Base-by-base conservation (phyloP, 2,329 filamentous ascomycete genomes). In the Aquanectria penicillioides region DNA sequence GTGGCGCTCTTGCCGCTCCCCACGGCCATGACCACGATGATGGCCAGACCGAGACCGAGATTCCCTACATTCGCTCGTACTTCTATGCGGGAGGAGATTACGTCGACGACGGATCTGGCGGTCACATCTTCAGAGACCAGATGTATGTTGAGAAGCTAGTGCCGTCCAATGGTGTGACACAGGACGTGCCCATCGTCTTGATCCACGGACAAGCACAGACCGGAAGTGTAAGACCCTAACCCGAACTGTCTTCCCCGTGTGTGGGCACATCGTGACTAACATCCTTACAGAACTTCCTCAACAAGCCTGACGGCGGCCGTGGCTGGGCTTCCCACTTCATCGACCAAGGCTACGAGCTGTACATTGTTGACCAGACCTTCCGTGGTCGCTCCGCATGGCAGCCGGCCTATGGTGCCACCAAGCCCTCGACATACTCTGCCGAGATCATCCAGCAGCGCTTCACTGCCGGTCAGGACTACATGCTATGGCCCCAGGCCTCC, bases 101-200 rank as follows among this genome's bases (percentile, higher is more conserved):
- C n/a, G 66, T 64, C 9, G 46, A 66, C 22, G 62, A 68, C 33
- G 66, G 55, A 6, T 28, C 63, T 1, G 64, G 60, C 0, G 62
- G 64, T 1, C 66, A 66, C 47, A 37, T 68, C 15, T 65, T 69
- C 36, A 59, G 51, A 6, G 66, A 65, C 22, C 66, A 68, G 25
- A 69, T 69, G 66, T 68, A 68, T 15, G 62, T 68, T 15, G 66
- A 68, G 51, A 67, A 67, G 37, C 50, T 68, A 8, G 37, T 49
- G 2, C 64, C 66, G 0, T 37, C 36, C 4, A 48, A 20, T 4
- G 66, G 64, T 6, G 43, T 31, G 15, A 52, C 28, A 22, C 57
- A 62, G n/a, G 33, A 57, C 2, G 47, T 54, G 7, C 66, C 66
- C 1, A 66, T 68, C 4, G 64, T 68, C n/a, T 49, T 68, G 25